A percentile compares a stretch with the other conserved stretches of the same genome.
phyloP scores from a whole-genome alignment of 2,329 filamentous ascomycete species.

The Talaromyces rugulosus region DNA sequence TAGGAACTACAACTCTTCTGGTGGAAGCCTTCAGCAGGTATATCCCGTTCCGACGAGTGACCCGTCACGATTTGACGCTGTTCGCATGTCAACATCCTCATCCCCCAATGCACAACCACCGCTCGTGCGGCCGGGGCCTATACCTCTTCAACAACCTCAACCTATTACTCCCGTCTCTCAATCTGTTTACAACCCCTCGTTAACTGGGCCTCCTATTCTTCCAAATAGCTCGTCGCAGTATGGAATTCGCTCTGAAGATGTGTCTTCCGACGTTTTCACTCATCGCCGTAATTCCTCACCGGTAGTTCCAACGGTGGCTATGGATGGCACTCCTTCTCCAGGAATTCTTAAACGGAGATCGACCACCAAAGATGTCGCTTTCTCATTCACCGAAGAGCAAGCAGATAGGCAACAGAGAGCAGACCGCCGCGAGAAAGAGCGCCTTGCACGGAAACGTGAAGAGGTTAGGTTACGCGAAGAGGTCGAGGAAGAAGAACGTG shows the following conservation, averaged over 20 bases:
- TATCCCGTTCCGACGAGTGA: constrained; percentile 66
- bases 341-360: constrained; percentile 28
- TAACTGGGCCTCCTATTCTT: constrained; percentile 38
- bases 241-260: background rate
- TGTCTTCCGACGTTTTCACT: constrained; percentile 10
- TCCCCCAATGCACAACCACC: constrained; percentile 23
- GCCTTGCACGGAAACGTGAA: constrained; percentile 10
- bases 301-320: constrained; percentile 30
- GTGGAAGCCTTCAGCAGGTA: constrained; percentile 53
- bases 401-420: constrained; percentile 43
- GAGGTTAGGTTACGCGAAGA: constrained; percentile 15
- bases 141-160: constrained; percentile 80
- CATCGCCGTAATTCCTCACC: constrained; percentile 48
- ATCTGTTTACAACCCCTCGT: constrained; percentile 57
- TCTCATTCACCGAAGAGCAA: constrained; percentile 56
- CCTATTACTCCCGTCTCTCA: constrained; percentile 70
- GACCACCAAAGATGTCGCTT: constrained; percentile 47
- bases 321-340: constrained; percentile 19
- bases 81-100: constrained; percentile 24
- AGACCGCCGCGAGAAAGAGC: constrained; percentile 15
- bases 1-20: constrained; percentile 23
- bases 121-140: constrained; percentile 50
- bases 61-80: constrained; percentile 58
- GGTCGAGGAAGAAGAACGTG: constrained; percentile 13
- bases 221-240: constrained; percentile 9